These are phyloP conservation scores for Xylaria bambusicola DNA, from an alignment of 495 filamentous ascomycete species.

Conservation along the genomic window DNA sequence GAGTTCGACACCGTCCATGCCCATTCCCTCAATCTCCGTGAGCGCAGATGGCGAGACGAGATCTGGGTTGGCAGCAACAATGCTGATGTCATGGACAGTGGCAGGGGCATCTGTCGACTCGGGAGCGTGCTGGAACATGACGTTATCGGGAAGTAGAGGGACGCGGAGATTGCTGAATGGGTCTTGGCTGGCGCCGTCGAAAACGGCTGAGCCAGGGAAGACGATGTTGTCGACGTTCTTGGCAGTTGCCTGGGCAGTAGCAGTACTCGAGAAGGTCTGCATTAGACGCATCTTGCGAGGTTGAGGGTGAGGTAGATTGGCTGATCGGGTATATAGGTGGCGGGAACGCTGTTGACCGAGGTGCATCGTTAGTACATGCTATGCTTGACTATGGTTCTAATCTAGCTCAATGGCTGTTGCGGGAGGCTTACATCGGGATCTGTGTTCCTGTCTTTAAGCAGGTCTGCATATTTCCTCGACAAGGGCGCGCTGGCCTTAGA, in stretches of 20 bases:
- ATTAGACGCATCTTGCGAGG: conserved; percentile 45
- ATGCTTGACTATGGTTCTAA: neutral
- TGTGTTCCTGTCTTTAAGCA: conserved; percentile 36
- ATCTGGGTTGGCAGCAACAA: conserved; percentile 48
- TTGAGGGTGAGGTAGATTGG: conserved; percentile 35
- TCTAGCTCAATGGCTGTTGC: neutral
- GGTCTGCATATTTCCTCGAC: conserved; percentile 38
- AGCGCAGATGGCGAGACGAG: conserved; percentile 42
- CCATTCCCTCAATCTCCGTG: conserved; percentile 49
- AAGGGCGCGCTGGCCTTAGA: conserved; percentile 34
- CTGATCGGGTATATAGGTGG: conserved; percentile 34
- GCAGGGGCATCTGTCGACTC: conserved; percentile 41
- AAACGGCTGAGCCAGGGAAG: conserved; percentile 37
- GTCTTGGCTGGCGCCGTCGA: conserved; percentile 29
- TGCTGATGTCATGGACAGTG: conserved; percentile 36
- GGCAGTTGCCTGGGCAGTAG: conserved; percentile 23
- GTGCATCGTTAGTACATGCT: conserved; percentile 13
- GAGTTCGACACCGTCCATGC: conserved; percentile 50
- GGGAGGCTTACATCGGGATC: conserved; percentile 33
- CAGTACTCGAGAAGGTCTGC: conserved; percentile 52
- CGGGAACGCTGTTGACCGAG: conserved; percentile 30
- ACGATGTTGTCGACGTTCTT: conserved; percentile 42
- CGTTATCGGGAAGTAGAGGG: conserved; percentile 49
- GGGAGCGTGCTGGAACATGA: conserved; percentile 22
- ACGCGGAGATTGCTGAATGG: conserved; percentile 45